Evolutionary conservation across 768 basidiomycete genomes (phyloP).

Genomic region (Rhodocollybia butyracea): DNA sequence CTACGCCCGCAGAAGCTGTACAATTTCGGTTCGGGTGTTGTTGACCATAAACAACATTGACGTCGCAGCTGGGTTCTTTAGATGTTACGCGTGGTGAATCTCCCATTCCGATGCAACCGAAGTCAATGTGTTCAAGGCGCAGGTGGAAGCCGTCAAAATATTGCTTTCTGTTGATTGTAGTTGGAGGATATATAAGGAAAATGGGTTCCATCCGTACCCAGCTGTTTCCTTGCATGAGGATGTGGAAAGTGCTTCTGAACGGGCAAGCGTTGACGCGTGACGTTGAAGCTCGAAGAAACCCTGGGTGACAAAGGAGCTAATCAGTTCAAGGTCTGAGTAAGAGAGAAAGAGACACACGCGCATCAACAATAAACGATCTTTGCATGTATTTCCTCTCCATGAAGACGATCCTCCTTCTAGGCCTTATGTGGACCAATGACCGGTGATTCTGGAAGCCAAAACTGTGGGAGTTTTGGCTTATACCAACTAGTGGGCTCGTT

Average conservation of each 20-base stretch:
- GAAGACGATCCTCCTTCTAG: no score
- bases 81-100: conserved; percentile 27
- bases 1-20: conserved; percentile 11
- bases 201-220: no score
- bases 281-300: no score
- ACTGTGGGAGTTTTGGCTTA: no score
- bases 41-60: neutral
- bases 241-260: no score
- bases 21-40: conserved; percentile 8
- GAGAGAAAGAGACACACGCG: neutral
- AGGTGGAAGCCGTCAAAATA: neutral
- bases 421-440: no score
- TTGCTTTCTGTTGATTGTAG: no score
- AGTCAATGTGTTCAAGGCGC: neutral
- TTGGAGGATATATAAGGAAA: no score
- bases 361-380: neutral
- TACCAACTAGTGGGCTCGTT: no score
- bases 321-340: neutral
- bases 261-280: no score
- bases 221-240: no score
- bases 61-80: neutral
- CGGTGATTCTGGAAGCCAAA: no score
- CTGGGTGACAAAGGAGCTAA: neutral
- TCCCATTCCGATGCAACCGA: conserved; percentile 21
- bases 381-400: conserved; percentile 15